Conservation (phyloP, 2,329 filamentous ascomycete genomes). For the Aspergillus thermomutatus region DNA sequence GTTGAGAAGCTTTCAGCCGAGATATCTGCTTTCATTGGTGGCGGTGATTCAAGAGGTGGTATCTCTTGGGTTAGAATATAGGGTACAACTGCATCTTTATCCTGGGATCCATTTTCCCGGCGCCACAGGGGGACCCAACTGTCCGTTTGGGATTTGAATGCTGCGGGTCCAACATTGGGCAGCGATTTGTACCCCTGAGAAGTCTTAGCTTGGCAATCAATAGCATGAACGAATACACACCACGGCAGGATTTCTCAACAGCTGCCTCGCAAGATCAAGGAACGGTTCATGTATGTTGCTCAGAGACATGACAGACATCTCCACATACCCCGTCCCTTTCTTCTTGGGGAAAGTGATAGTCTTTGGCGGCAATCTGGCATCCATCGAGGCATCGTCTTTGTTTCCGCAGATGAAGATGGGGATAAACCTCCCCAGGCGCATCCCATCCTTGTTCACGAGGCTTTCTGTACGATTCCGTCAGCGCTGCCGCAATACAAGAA, state of each 20-base stretch:
- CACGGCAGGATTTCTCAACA: background rate
- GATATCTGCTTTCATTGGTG: background rate
- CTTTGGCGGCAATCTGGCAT: background rate
- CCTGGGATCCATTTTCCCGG: background rate
- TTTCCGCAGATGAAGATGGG: background rate
- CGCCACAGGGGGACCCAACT: too few relatives aligned
- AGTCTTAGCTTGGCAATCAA: background rate
- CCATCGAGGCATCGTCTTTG: background rate
- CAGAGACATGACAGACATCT: background rate
- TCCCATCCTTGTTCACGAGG: background rate
- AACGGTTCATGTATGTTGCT: background rate
- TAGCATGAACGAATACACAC: background rate
- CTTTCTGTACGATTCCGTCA: background rate
- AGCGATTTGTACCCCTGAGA: background rate
- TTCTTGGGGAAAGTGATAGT: background rate
- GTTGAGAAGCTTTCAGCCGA: background rate
- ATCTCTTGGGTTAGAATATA: background rate
- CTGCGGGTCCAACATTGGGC: background rate
- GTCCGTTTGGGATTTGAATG: background rate
- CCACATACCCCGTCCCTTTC: background rate
- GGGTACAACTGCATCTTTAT: background rate
- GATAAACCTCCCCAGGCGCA: background rate
- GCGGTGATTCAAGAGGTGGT: background rate
- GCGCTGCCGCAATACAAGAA: background rate
- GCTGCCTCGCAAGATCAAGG: background rate